These are phyloP conservation scores for Cordyceps farinosa DNA, from an alignment of 2,329 filamentous ascomycete species.

Conservation along the genomic window DNA sequence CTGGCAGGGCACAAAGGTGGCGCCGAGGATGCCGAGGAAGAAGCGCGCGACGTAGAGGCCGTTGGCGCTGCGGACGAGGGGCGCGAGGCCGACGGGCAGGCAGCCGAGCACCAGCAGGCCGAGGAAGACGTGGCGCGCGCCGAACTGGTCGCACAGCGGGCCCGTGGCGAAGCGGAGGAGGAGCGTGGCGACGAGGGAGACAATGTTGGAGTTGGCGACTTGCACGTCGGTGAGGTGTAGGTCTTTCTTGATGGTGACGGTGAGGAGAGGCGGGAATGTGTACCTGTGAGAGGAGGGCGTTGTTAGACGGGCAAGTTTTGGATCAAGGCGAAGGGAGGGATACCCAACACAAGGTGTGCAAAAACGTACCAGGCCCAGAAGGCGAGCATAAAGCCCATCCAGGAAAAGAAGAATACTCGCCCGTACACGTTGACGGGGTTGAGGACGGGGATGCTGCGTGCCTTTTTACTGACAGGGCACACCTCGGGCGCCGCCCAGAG, in stretches of 20 bases:
- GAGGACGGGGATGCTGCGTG: slow-evolving; percentile 71
- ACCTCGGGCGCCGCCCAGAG: slow-evolving; percentile 56
- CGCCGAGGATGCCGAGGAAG: slow-evolving; percentile 76
- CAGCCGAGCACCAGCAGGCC: slow-evolving; percentile 72
- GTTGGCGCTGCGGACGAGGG: slow-evolving; percentile 59
- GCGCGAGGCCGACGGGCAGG: slow-evolving; percentile 78
- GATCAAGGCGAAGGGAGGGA: not conserved
- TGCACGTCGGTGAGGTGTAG: slow-evolving; percentile 66
- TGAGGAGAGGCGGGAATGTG: slow-evolving; percentile 78
- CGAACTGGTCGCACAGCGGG: slow-evolving; percentile 80
- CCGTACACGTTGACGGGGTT: slow-evolving; percentile 79
- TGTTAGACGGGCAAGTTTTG: not conserved
- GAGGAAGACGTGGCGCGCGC: slow-evolving; percentile 76
- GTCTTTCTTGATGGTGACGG: slow-evolving; percentile 75
- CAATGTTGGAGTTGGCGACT: slow-evolving; percentile 86
- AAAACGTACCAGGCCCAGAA: slow-evolving; percentile 73
- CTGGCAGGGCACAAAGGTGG: slow-evolving; percentile 79
- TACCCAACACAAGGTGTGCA: too few relatives aligned
- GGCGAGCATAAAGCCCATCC: slow-evolving; percentile 79
- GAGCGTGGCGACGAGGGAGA: slow-evolving; percentile 67
- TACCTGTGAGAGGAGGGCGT: slow-evolving; percentile 45
- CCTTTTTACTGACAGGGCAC: slow-evolving; percentile 82
- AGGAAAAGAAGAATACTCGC: slow-evolving; percentile 85
- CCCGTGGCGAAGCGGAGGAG: slow-evolving; percentile 75
- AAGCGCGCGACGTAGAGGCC: slow-evolving; percentile 73